Base-by-base conservation (phyloP, 2,329 filamentous ascomycete species). In the Trichophyton mentagrophytes region DNA sequence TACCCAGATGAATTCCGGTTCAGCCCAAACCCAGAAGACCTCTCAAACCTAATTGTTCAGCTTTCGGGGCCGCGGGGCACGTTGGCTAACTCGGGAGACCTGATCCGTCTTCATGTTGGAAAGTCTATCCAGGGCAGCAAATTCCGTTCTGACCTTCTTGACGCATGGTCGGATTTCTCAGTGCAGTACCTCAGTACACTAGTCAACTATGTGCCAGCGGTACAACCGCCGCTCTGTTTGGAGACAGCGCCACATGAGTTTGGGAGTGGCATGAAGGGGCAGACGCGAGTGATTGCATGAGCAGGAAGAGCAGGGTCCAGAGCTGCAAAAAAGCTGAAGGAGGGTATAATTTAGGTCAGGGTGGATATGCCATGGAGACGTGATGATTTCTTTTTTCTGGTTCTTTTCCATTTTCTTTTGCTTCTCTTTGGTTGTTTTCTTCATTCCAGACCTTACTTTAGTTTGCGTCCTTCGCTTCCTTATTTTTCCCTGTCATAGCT, bases 51-150 rank as follows among this genome's bases (percentile, higher is more conserved):
- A 36, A 36, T 55, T 33, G 27, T 20, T 8, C 30, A 20, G 15
- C 51, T 55, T 15, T 51, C 46, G 11, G 46, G 46, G 27, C 51
- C 51, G 5, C 51, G 51, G 7, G 27, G 27, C 8, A 38, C 27
- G 30, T 55, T 55, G 25, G 51, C 27, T 20, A 8, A 9, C 1
- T 33, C 51, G 2, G 51, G 51, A 3, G 51, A 55, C 27, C 20
- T 55, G 27, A 55, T 55, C 17, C 25, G 51, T 2, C 51, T 55
- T 15, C 15, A 55, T 17, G 27, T 55, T 13, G 51, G 51, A 33
- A 55, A 55, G 51, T 33, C 51, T 33, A 55, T 55, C 15, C 51
- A 55, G 51, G 51, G 51, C 15, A 55, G 51, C 30, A 55, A 27
- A 22, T 55, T 55, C 51, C 51, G 51, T 9, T 33, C 51, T 55